Evolutionary conservation across 495 filamentous ascomycete species (phyloP).

Genomic region (Podospora pseudoanserina): DNA sequence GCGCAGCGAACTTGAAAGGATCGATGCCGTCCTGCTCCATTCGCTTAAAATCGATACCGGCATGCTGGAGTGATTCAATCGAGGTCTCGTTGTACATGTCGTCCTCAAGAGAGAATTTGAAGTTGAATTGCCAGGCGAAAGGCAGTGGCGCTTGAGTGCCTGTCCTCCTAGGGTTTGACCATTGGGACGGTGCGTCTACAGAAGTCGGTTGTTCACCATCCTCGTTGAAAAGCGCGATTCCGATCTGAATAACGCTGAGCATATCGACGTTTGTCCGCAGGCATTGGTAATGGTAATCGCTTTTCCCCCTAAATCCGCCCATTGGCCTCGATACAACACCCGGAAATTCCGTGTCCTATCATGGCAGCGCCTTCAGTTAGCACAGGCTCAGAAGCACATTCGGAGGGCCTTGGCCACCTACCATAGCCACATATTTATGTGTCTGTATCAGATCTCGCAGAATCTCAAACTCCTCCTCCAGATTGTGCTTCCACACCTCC

Average conservation of each 20-base stretch:
- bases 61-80: constrained; percentile 78
- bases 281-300: constrained; percentile 97
- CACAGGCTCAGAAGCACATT: background rate
- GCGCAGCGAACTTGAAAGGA: constrained; percentile 77
- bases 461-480: constrained; percentile 82
- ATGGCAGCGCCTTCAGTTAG: constrained; percentile 24
- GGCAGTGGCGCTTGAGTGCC: constrained; percentile 62
- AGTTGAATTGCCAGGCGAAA: constrained; percentile 98
- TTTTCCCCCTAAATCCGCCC: constrained; percentile 87
- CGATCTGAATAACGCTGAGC: constrained; percentile 93
- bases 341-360: constrained; percentile 94
- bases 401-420: constrained; percentile 38
- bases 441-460: constrained; percentile 77
- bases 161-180: constrained; percentile 44
- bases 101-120: constrained; percentile 86
- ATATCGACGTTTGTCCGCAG: constrained; percentile 95
- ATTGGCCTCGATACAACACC: constrained; percentile 94
- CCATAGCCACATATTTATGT: constrained; percentile 96
- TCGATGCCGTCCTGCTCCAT: constrained; percentile 90
- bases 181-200: constrained; percentile 53
- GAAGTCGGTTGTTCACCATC: constrained; percentile 80
- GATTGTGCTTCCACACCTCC: constrained; percentile 90
- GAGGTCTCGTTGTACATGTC: constrained; percentile 97
- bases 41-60: constrained; percentile 80
- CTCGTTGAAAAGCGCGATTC: constrained; percentile 83